Evolutionary conservation across 2,329 filamentous ascomycete genomes (phyloP), one percentile per base, ranked within the genome.

Genomic region (Teratosphaeria pseudoeucalypti): DNA sequence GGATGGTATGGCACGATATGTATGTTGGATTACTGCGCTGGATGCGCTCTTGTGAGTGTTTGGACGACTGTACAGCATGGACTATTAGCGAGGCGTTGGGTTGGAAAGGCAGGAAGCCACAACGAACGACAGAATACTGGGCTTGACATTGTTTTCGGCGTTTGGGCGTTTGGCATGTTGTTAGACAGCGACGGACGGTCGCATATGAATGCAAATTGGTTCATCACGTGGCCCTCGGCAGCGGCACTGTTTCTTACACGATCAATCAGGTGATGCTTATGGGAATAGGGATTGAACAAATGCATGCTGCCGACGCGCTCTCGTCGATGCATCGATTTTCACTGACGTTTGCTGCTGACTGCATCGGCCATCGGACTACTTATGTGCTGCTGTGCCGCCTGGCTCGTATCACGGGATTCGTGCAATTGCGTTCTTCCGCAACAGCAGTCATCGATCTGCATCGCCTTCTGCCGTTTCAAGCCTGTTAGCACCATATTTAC

Each of bases 371-470:
- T 29, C 14, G 16, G 7, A 23, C 11, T 34, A 43, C 11, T 27
- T 56, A n/a, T 23, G 16, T n/a, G 6, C n/a, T 37, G 32, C 32
- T 34, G 37, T 57, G 58, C 58, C 60, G 60, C 47, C n/a, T 58
- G n/a, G 57, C 26, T 43, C 61, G 61, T 53, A 34, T 53, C 56
- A 60, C 56, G 34, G 47, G 61, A 63, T 62, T 65, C 62, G 62
- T 54, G 63, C 55, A 55, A 54, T 57, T 29, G 52, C 47, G 57
- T 62, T 63, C 52, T 57, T 59, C 63, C 62, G 62, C 60, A 32
- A 56, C 32, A 39, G 43, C 54, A 26, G 32, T 10, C 55, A 55
- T 34, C 34, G 62, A 65, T 62, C 61, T 54, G 10, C 32, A 34
- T 43, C 26, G 26, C n/a, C 32, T 34, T 43, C 11, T 37, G 53